Evolutionary conservation across 306 rosid species (phyloP), one percentile per base, ranked within the genome.

Genomic region (Sophora flavescens): DNA sequence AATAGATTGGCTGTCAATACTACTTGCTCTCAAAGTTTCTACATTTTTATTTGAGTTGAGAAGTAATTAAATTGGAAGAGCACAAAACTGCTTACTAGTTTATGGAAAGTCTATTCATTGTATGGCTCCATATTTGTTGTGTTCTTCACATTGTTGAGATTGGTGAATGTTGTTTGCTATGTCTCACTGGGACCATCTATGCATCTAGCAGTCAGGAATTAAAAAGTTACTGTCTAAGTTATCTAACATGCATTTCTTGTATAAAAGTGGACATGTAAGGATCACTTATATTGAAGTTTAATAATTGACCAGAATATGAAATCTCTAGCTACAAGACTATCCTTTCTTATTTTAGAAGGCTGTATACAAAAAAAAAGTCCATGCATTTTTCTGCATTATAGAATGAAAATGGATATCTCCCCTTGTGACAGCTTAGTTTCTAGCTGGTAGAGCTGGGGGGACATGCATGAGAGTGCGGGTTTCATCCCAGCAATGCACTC

Each of bases 11-110:
- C 63, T 60, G n/a, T 17, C 13, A 33, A 36, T 62, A 39, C 42
- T 5, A 32, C 39, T 35, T 6, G 36, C 32, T 44, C 22, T 51
- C 33, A 35, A 18, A 30, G n/a, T 63, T 44, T 36, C 15, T 14
- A 53, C n/a, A 39, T 54, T 75, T 74, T 52, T 18, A 51, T 50
- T 77, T 77, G 59, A 32, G 5, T 77, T 65, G 14, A 65, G 57
- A 28, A 45, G 36, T 53, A 10, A 64, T 41, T 53, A 2, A 7
- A 12, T 35, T 52, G 28, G 39, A 64, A 39, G 32, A 51, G 18
- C 15, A 18, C 8, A 0, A 18, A 50, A 42, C 9, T 60, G 32
- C 69, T 60, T 7, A 42, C 57, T 72, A 41, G 42, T 44, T n/a
- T 62, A 35, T 63, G 26, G 16, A 14, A 14, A 42, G 15, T 72